phyloP scores from a whole-genome alignment of 2,329 filamentous ascomycete species.

The Trichoderma sp. region DNA sequence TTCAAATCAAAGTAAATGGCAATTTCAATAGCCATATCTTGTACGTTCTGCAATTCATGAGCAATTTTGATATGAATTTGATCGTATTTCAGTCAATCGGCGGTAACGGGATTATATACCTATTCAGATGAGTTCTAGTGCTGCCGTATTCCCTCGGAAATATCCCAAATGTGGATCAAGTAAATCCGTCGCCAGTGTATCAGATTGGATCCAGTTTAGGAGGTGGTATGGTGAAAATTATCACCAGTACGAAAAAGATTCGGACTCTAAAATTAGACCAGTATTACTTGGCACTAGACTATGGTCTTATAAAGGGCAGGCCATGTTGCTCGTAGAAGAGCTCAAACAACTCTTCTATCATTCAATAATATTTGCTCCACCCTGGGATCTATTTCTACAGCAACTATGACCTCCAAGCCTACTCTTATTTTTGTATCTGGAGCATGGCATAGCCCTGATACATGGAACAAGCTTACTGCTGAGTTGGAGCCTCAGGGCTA shows the following conservation, averaged over 20 bases:
- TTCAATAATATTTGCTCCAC: not conserved
- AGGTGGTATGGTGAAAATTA: not conserved
- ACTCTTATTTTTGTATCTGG: slow-evolving; percentile 49
- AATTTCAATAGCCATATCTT: not conserved
- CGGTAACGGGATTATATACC: not conserved
- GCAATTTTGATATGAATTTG: not conserved
- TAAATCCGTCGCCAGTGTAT: not conserved
- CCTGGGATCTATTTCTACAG: not conserved
- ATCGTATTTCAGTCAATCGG: not conserved
- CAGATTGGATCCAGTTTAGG: not conserved
- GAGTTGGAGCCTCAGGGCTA: slow-evolving; percentile 37
- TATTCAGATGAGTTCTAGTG: not conserved
- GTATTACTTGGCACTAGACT: not conserved
- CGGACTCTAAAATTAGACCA: not conserved
- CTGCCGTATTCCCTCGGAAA: not conserved
- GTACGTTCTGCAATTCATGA: not conserved
- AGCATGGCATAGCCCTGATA: slow-evolving; percentile 47
- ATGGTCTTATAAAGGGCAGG: not conserved
- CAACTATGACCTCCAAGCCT: slow-evolving; percentile 29
- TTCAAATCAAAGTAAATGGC: not conserved
- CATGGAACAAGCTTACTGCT: slow-evolving; percentile 39
- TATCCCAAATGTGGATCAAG: not conserved
- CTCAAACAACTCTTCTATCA: not conserved
- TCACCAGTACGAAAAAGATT: slow-evolving; percentile 3
- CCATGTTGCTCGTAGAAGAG: not conserved